A percentile compares a stretch with the other conserved stretches of the same genome.
Conservation (phyloP, 2,329 filamentous ascomycete genomes). For the Xylariaceae sp. region DNA sequence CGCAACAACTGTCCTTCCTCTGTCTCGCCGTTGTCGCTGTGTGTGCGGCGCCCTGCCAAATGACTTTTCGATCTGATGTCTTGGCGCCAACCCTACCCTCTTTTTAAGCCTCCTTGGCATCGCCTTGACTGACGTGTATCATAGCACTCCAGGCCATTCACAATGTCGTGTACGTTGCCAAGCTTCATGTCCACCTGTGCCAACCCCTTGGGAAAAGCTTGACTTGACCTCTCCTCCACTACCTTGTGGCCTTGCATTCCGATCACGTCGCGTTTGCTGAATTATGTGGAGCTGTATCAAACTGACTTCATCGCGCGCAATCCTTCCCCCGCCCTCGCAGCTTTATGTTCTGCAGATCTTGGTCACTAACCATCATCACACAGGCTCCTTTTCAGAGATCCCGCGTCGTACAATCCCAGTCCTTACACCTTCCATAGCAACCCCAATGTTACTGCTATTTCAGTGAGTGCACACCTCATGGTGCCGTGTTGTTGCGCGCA, state of each 20-base stretch:
- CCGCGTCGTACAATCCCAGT: constrained; percentile 50
- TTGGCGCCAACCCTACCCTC: constrained; percentile 32
- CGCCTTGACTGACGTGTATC: constrained; percentile 27
- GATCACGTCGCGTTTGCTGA: no score
- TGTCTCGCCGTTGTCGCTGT: not conserved
- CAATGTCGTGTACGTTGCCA: constrained; percentile 35
- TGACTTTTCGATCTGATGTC: constrained; percentile 20
- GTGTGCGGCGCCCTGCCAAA: constrained; percentile 12
- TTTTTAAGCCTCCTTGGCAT: constrained; percentile 30
- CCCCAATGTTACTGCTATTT: constrained; percentile 55
- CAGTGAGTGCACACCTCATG: constrained; percentile 39
- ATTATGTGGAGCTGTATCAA: no score
- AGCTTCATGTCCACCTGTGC: constrained; percentile 20
- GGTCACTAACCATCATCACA: no score
- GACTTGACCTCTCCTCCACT: constrained; percentile 2
- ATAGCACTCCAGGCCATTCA: constrained; percentile 33
- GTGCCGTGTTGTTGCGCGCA: constrained; percentile 17
- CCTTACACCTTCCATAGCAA: no score
- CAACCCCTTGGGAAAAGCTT: constrained; percentile 15
- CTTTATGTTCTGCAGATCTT: no score
- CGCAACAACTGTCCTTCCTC: not conserved
- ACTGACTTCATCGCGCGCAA: no score
- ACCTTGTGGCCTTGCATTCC: no score
- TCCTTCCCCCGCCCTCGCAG: no score
- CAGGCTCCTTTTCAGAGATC: constrained; percentile 59